Percentiles rank a stretch among this genome's conserved stretches.
phyloP scores from a whole-genome alignment of 305 asterid species.

The Solanum hybrid region DNA sequence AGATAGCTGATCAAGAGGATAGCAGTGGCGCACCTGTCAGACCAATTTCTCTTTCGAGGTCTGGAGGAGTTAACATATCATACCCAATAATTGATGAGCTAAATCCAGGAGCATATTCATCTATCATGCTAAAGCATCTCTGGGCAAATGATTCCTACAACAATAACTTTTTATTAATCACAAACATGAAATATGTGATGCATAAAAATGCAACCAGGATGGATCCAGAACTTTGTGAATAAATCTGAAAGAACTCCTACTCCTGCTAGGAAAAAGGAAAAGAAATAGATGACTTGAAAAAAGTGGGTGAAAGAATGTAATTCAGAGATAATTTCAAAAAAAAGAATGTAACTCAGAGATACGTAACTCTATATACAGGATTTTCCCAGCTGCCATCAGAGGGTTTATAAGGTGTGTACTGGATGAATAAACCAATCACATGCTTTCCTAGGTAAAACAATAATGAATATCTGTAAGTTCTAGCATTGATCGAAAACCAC shows the following conservation, averaged over 20 bases:
- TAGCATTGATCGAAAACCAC: neutral
- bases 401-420: slow-evolving; percentile 94
- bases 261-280: neutral
- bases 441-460: slow-evolving; percentile 57
- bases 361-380: slow-evolving; percentile 63
- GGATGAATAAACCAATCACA: slow-evolving; percentile 78
- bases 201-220: neutral
- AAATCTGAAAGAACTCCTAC: neutral
- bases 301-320: neutral
- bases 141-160: slow-evolving; percentile 63
- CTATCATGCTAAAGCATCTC: slow-evolving; percentile 70
- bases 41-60: slow-evolving; percentile 80
- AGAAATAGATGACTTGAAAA: neutral
- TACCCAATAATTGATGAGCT: slow-evolving; percentile 70
- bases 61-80: slow-evolving; percentile 97
- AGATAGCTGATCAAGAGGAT: neutral
- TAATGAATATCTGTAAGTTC: slow-evolving; percentile 5
- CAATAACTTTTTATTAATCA: neutral
- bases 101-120: slow-evolving; percentile 90
- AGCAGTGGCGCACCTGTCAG: slow-evolving; percentile 49
- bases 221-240: neutral
- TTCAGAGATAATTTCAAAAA: neutral
- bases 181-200: neutral
- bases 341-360: neutral
- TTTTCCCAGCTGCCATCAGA: slow-evolving; percentile 89